Evolutionary conservation across 2,329 filamentous ascomycete genomes (phyloP).

Genomic region (Nothopassalora personata): DNA sequence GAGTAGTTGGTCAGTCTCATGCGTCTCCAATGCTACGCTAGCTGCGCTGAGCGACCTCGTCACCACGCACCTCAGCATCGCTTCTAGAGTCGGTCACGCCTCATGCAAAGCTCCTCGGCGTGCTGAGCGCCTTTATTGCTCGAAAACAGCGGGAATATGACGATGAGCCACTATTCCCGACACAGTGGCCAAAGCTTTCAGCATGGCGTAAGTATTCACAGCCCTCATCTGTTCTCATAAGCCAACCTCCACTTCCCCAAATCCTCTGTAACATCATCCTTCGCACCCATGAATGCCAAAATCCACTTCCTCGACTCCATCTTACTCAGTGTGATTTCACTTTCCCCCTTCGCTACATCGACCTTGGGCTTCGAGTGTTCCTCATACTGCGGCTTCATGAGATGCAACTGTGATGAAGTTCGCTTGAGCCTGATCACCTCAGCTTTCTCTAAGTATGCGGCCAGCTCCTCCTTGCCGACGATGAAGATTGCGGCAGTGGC

Average conservation of each 20-base stretch:
- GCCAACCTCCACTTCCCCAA: background rate
- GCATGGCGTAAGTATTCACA: background rate
- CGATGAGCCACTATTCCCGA: too few relatives aligned
- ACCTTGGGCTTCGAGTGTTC: background rate
- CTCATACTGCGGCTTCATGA: background rate
- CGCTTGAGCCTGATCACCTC: background rate
- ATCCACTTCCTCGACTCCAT: background rate
- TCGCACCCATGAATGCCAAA: background rate
- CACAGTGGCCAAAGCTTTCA: too few relatives aligned
- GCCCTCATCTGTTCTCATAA: background rate
- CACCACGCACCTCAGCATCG: too few relatives aligned
- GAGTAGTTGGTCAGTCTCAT: too few relatives aligned
- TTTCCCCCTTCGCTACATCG: background rate
- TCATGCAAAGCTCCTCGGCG: too few relatives aligned
- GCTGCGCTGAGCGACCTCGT: too few relatives aligned
- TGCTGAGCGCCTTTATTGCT: too few relatives aligned
- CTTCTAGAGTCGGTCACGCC: too few relatives aligned
- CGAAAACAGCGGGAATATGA: too few relatives aligned
- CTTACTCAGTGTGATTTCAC: background rate
- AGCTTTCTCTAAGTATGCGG: background rate
- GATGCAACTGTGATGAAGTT: background rate
- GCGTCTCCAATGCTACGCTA: too few relatives aligned
- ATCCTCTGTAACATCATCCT: background rate
- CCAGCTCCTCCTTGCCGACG: background rate
- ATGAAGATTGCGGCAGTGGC: background rate